Conservation (phyloP, 1,284 basidiomycete genomes). For the Ceratobasidium sp. region DNA sequence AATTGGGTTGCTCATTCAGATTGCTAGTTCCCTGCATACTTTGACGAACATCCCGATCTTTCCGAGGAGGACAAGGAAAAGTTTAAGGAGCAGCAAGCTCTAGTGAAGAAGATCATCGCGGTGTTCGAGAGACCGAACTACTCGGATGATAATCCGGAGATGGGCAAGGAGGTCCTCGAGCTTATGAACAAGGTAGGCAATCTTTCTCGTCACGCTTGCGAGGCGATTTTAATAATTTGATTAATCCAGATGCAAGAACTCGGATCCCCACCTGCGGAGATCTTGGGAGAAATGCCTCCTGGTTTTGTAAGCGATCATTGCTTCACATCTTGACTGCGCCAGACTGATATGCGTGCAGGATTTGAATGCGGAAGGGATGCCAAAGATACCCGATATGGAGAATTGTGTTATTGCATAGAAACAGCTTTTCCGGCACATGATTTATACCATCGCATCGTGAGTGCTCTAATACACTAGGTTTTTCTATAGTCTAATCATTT, state of each 20-base stretch:
- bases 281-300: slow-evolving; percentile 92
- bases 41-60: slow-evolving; percentile 68
- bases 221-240: slow-evolving; percentile 20
- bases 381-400: slow-evolving; percentile 39
- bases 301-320: slow-evolving; percentile 65
- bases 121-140: slow-evolving; percentile 80
- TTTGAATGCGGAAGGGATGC: slow-evolving; percentile 42
- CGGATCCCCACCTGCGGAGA: slow-evolving; percentile 89
- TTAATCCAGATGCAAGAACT: slow-evolving; percentile 80
- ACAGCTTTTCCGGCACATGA: neutral
- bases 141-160: slow-evolving; percentile 70
- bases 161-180: slow-evolving; percentile 69
- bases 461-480: neutral
- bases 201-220: slow-evolving; percentile 7
- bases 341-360: neutral
- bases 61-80: slow-evolving; percentile 74
- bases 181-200: slow-evolving; percentile 81
- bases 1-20: neutral
- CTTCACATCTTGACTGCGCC: neutral
- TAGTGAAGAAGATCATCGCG: slow-evolving; percentile 76
- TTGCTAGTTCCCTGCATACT: slow-evolving; percentile 85
- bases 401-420: slow-evolving; percentile 44
- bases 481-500: no score
- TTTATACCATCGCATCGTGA: neutral
- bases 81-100: slow-evolving; percentile 75